Percentiles rank a stretch among this genome's conserved stretches.
phyloP scores from a whole-genome alignment of 148 eudicot genomes.

The Rhododendron simsii region DNA sequence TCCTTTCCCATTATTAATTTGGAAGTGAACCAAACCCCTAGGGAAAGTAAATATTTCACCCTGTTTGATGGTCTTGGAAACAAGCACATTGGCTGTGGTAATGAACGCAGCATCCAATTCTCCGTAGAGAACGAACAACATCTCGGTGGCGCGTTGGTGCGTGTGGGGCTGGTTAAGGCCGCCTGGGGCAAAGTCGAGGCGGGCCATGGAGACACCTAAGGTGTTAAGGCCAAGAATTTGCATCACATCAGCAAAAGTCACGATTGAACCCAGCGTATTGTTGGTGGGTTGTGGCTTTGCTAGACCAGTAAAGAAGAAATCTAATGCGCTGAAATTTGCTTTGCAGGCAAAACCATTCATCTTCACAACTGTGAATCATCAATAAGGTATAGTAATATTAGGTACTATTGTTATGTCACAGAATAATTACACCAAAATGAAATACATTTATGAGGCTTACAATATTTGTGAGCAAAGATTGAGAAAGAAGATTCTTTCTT shows the following conservation, averaged over 20 bases:
- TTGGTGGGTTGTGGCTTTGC: constrained; percentile 23
- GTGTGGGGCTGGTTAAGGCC: constrained; percentile 45
- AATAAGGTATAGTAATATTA: no score
- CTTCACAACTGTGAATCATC: constrained; percentile 11
- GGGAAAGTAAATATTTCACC: constrained; percentile 39
- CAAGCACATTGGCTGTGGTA: constrained; percentile 33
- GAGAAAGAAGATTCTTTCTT: neutral
- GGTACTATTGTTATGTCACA: no score
- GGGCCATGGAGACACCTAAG: constrained; percentile 33
- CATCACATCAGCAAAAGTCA: constrained; percentile 30
- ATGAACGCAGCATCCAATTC: constrained; percentile 37
- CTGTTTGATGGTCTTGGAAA: constrained; percentile 26
- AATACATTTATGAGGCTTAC: no score
- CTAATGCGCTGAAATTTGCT: constrained; percentile 8
- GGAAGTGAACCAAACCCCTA: constrained; percentile 36
- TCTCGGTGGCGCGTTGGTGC: constrained; percentile 46
- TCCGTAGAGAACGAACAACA: constrained; percentile 34
- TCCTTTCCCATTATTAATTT: constrained; percentile 28
- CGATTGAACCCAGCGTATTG: constrained; percentile 20
- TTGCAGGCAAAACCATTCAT: constrained; percentile 39
- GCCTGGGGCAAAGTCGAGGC: constrained; percentile 42
- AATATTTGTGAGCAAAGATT: neutral
- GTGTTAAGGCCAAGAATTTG: constrained; percentile 46
- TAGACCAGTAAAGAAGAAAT: constrained; percentile 27
- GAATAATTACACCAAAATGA: neutral